Evolutionary conservation across 306 rosid species (phyloP), one percentile per base, ranked within the genome.

Genomic region (Ormosia emarginata): DNA sequence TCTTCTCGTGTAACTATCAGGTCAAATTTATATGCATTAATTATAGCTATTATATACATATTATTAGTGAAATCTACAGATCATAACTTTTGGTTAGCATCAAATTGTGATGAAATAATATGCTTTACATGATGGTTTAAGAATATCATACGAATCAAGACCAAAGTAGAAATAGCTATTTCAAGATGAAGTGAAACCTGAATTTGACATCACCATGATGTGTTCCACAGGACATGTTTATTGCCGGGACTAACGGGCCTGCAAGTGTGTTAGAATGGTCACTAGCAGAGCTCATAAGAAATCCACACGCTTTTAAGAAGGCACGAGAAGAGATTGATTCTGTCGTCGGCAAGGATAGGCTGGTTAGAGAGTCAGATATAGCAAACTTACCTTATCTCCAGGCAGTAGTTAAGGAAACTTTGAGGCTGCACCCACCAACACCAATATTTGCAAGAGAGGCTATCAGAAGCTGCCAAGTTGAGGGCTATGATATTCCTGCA

Each of bases 171-270:
- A 12, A 40, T 41, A 18, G 14, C 14, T 41, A 41, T 17, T 67
- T 13, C 59, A 53, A 12, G 9, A 11, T 10, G n/a, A 55, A 32
- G 3, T 15, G 0, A 2, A 18, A 3, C 32, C n/a, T 32, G 12
- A 59, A 34, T 44, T 58, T 70, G 33, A 70, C 62, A 69, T 44
- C 37, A 7, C 24, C 11, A 24, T 49, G 11, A 33, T 71, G 3
- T 64, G 57, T 67, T 46, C 29, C 33, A 50, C 79, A 92, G 97
- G 94, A 92, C 39, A 75, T 90, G 67, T 86, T 90, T 39, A 53
- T 81, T 63, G 91, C 88, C 0, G 97, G 94, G 0, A 89, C 93
- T 2, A 88, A 87, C 4, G 85, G 88, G 0, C 79, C 91, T 0
- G 83, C 90, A 3, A 80, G 82, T 13, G 84, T 86, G 0, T 18